Conservation (phyloP, 2,329 filamentous ascomycete genomes). For the Aspergillus puulaauensis region DNA sequence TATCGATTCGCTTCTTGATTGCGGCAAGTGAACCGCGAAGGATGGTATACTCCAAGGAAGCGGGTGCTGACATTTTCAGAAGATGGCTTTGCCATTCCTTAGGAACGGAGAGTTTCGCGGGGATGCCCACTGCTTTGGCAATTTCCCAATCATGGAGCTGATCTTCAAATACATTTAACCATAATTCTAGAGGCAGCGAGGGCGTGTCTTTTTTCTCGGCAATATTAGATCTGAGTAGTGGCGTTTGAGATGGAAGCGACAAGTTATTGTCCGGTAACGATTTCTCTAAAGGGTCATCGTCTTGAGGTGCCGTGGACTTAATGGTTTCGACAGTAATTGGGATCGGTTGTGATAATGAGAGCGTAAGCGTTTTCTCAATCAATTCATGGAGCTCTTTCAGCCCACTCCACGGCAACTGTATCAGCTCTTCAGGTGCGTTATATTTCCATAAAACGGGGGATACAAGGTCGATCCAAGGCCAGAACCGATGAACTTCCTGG, state of each 20-base stretch:
- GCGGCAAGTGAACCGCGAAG: constrained; percentile 69
- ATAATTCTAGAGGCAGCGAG: constrained; percentile 76
- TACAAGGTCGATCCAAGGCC: constrained; percentile 83
- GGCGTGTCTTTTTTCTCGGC: constrained; percentile 22
- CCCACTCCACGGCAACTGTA: constrained; percentile 53
- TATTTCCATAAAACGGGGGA: constrained; percentile 82
- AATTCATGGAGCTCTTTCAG: constrained; percentile 31
- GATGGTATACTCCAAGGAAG: constrained; percentile 81
- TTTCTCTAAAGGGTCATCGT: constrained; percentile 27
- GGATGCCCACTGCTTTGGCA: constrained; percentile 75
- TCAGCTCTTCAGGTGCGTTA: constrained; percentile 54
- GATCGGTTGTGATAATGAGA: constrained; percentile 17
- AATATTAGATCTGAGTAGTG: constrained; percentile 21
- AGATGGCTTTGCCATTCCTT: constrained; percentile 68
- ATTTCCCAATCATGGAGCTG: constrained; percentile 88
- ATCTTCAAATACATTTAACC: constrained; percentile 79
- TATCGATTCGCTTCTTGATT: constrained; percentile 70
- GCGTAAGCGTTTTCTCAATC: constrained; percentile 24
- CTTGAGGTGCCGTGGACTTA: constrained; percentile 9
- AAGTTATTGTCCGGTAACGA: constrained; percentile 48
- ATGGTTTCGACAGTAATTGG: neutral
- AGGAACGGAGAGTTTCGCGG: constrained; percentile 73
- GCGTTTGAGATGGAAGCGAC: constrained; percentile 22
- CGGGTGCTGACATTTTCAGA: constrained; percentile 64
- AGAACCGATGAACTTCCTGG: constrained; percentile 76